These are phyloP conservation scores for Amylocarpus encephaloides DNA, from an alignment of 2,329 filamentous ascomycete genomes.

Conservation along the genomic window DNA sequence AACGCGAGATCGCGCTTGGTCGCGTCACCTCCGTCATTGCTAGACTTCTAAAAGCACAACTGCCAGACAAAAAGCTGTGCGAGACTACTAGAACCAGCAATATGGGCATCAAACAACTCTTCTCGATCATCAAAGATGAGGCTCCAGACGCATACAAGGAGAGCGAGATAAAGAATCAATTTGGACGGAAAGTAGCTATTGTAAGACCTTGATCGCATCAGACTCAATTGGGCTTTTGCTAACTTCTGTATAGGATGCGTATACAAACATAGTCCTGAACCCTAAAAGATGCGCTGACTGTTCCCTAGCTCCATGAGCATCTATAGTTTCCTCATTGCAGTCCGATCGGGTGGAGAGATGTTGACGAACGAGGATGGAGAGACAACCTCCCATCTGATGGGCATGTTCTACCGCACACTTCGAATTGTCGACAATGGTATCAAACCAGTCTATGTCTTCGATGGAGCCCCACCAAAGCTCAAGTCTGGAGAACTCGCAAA, in stretches of 20 bases:
- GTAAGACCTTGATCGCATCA: slow-evolving; percentile 46
- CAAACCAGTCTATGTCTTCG: slow-evolving; percentile 97
- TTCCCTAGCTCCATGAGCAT: slow-evolving; percentile 82
- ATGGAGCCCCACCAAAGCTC: slow-evolving; percentile 91
- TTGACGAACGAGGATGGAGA: slow-evolving; percentile 92
- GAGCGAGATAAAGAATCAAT: slow-evolving; percentile 98
- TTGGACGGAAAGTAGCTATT: slow-evolving; percentile 96
- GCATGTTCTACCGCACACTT: slow-evolving; percentile 97
- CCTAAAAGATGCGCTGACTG: slow-evolving; percentile 12
- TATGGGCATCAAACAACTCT: slow-evolving; percentile 68
- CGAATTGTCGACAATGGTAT: slow-evolving; percentile 99
- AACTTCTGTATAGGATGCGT: slow-evolving; percentile 48
- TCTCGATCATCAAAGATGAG: slow-evolving; percentile 80
- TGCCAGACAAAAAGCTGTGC: slow-evolving; percentile 1
- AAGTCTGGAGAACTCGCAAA: slow-evolving; percentile 97
- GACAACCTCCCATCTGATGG: slow-evolving; percentile 97
- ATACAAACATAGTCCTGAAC: slow-evolving; percentile 23
- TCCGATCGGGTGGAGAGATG: slow-evolving; percentile 93
- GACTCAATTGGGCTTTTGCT: slow-evolving; percentile 9
- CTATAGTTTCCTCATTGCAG: slow-evolving; percentile 96
- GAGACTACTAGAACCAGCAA: slow-evolving; percentile 21
- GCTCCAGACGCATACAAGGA: slow-evolving; percentile 93
- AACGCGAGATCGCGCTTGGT: slow-evolving; percentile 12
- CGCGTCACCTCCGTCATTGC: slow-evolving; percentile 18
- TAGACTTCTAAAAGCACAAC: not conserved